Percentiles rank a stretch among this genome's conserved stretches.
These are phyloP conservation scores for Aspergillus fructus DNA, from an alignment of 2,329 filamentous ascomycete genomes.

Conservation along the genomic window DNA sequence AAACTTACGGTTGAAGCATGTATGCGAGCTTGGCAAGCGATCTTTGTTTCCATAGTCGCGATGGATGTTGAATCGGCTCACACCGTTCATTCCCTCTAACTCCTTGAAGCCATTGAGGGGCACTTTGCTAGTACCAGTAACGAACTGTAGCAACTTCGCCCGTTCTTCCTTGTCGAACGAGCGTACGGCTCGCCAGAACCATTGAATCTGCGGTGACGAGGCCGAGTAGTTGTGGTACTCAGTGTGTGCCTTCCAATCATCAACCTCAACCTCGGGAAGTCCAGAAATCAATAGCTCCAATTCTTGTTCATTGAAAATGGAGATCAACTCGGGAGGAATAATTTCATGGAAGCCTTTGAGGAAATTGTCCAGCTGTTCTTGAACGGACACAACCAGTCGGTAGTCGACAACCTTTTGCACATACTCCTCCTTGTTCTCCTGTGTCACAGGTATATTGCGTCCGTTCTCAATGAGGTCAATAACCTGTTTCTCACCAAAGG, in stretches of 20 bases:
- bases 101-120: slow-evolving; percentile 98
- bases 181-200: slow-evolving; percentile 98
- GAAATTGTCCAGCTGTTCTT: slow-evolving; percentile 92
- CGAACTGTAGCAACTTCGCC: slow-evolving; percentile 94
- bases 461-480: slow-evolving; percentile 86
- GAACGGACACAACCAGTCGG: slow-evolving; percentile 84
- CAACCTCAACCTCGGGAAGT: slow-evolving; percentile 92
- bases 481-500: slow-evolving; percentile 84
- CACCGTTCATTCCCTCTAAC: slow-evolving; percentile 97
- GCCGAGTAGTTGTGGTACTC: slow-evolving; percentile 98
- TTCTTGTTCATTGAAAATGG: slow-evolving; percentile 98
- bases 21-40: slow-evolving; percentile 91
- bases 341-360: slow-evolving; percentile 96
- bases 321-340: slow-evolving; percentile 87
- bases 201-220: slow-evolving; percentile 94
- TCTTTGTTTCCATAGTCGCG: slow-evolving; percentile 97
- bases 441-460: slow-evolving; percentile 87
- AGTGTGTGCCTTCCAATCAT: slow-evolving; percentile 98
- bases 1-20: slow-evolving; percentile 96
- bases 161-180: slow-evolving; percentile 99
- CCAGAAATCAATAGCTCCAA: slow-evolving; percentile 95
- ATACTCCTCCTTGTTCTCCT: slow-evolving; percentile 98
- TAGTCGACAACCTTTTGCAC: slow-evolving; percentile 93
- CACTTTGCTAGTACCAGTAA: slow-evolving; percentile 97
- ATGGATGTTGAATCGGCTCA: slow-evolving; percentile 98